Percentiles rank a stretch among this genome's conserved stretches.
These are phyloP conservation scores for Plasmodium chabaudi DNA, from an alignment of 169 alveolate genomes.

Conservation along the genomic window DNA sequence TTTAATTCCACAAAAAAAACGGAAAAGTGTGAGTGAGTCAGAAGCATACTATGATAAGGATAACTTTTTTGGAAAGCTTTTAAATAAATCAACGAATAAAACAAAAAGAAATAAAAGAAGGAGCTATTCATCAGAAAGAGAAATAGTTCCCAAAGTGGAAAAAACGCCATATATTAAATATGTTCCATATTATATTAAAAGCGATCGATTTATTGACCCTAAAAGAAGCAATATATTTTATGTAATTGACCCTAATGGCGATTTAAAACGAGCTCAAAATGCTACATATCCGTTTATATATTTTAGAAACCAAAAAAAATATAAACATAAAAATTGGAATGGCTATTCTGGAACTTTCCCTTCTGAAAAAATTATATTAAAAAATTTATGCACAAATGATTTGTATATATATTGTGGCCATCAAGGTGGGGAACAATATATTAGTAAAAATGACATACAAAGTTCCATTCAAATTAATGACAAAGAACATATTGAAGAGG, in stretches of 20 bases:
- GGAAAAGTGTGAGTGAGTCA: slow-evolving; percentile 66
- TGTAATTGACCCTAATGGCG: slow-evolving; percentile 76
- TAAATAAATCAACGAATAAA: neutral
- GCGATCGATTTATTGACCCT: slow-evolving; percentile 61
- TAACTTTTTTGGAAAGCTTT: neutral
- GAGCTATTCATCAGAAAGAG: slow-evolving; percentile 62
- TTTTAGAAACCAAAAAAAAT: slow-evolving; percentile 66
- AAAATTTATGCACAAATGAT: slow-evolving; percentile 76
- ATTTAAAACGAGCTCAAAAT: slow-evolving; percentile 73
- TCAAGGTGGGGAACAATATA: slow-evolving; percentile 84
- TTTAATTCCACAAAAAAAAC: slow-evolving; percentile 17
- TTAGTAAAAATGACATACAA: slow-evolving; percentile 75
- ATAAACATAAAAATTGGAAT: slow-evolving; percentile 74
- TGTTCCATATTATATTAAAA: slow-evolving; percentile 64
- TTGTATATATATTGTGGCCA: slow-evolving; percentile 83
- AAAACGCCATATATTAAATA: slow-evolving; percentile 46
- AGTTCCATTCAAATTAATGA: slow-evolving; percentile 36
- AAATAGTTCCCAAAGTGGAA: slow-evolving; percentile 17
- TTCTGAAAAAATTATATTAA: slow-evolving; percentile 43
- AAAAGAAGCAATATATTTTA: slow-evolving; percentile 68
- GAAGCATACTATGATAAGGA: slow-evolving; percentile 58
- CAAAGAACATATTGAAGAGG: neutral
- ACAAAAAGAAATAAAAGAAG: slow-evolving; percentile 51
- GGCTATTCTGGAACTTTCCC: slow-evolving; percentile 74
- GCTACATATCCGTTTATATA: slow-evolving; percentile 74